Base-by-base conservation (phyloP, 2,329 filamentous ascomycete species). In the Torrubiellomyces zombiae region DNA sequence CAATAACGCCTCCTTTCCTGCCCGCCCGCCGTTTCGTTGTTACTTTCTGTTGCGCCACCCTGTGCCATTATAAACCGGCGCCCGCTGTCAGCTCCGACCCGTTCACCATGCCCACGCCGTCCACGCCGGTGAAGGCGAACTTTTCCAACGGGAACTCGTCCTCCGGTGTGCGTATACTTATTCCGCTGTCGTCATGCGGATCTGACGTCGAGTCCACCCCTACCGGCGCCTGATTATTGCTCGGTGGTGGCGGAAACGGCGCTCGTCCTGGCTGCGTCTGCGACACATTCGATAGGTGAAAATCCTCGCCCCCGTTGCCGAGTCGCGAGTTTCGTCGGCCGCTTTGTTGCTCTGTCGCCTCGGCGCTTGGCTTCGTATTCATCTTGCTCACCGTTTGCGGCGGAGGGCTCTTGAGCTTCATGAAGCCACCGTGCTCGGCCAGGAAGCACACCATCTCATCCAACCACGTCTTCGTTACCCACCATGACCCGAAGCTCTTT, bases 401-500 rank as follows among this genome's bases (percentile, higher is more conserved):
- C 4, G 14, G n/a, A 6, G 50, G 51, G 6, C 50, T 51, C 34
- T 56, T 66, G 30, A 63, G 63, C 35, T 63, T 61, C 57, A 94
- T 73, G 44, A 94, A 94, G 0, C 86, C 86, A 25, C 85, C 86
- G 39, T 85, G 75, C 40, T 91, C 82, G 1, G 81, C 82, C 37
- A 93, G 60, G 64, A 91, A 94, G 29, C 77, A 65, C 24, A 83
- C 71, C 80, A 92, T 91, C 53, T 95, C 86, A 42, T 94, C 85
- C 26, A 94, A 68, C 63, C 86, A 95, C 29, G 86, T 85, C 47
- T 94, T 93, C 4, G 83, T 83, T 29, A 94, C 79, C 80, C 80
- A 89, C 82, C 82, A 91, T 5, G 78, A 75, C n/a, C 79, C 76
- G 42, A 86, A 91, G 42, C 77, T 85, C 43, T 75, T 71, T 11